These are phyloP conservation scores for Vigna hirtella DNA, from an alignment of 306 rosid genomes.

Conservation along the genomic window DNA sequence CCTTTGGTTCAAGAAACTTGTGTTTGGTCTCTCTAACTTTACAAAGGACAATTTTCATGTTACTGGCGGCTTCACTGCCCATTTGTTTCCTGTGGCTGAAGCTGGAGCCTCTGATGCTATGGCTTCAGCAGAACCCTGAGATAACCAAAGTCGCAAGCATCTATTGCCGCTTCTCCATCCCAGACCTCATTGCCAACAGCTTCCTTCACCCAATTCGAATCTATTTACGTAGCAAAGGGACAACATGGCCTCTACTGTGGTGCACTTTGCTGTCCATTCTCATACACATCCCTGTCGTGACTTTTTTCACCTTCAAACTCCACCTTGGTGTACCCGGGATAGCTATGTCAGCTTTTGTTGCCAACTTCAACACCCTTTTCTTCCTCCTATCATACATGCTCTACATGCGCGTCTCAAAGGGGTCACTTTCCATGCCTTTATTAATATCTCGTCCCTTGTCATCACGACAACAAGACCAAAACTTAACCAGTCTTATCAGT, in stretches of 20 bases:
- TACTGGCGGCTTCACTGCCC: constrained; percentile 69
- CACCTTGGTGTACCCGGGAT: constrained; percentile 74
- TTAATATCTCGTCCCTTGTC: constrained; percentile 24
- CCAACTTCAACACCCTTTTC: constrained; percentile 71
- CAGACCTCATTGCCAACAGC: constrained; percentile 76
- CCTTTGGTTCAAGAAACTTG: constrained; percentile 74
- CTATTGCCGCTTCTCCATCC: constrained; percentile 75
- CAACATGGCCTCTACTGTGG: constrained; percentile 83
- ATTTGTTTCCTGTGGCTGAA: constrained; percentile 70
- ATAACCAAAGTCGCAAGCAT: constrained; percentile 66
- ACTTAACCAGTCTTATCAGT: background rate
- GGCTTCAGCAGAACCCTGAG: constrained; percentile 66
- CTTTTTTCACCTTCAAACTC: constrained; percentile 71
- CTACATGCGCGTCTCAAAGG: constrained; percentile 38
- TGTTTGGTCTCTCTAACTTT: constrained; percentile 60
- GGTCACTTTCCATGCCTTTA: constrained; percentile 39
- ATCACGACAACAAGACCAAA: constrained; percentile 28
- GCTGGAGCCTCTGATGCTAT: constrained; percentile 74
- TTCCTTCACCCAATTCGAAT: constrained; percentile 80
- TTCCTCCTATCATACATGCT: constrained; percentile 64
- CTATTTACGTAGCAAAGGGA: constrained; percentile 69
- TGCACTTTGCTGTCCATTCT: constrained; percentile 60
- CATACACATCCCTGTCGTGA: constrained; percentile 66
- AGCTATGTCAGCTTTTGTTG: constrained; percentile 67
- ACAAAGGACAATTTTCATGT: constrained; percentile 59